Base-by-base conservation (phyloP, 164 flowering plant genomes). In the Cinnamomum chago region DNA sequence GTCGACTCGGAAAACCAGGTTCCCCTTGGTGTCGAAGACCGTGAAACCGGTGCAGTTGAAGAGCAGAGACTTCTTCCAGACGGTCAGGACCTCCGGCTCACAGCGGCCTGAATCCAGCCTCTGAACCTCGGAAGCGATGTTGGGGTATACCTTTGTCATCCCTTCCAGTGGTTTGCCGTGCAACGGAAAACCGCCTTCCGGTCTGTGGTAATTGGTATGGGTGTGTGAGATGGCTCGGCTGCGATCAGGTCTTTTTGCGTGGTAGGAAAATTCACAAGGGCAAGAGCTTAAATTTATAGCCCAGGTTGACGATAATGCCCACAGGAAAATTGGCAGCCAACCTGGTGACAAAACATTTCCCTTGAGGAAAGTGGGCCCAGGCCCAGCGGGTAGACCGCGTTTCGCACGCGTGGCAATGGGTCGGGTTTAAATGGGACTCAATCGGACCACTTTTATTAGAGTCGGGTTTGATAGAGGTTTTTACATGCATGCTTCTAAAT, bases 31-130 rank as follows among this genome's bases (percentile, higher is more conserved):
- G 28, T 89, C 88, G 58, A 78, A 88, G 12, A 91, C 96, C 0
- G 96, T 89, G 75, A 88, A 89, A 1, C 96, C 96, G 23, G 77
- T 85, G 76, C 93, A 89, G 78, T 84, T 91, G 68, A 85, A 79
- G 14, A 91, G 82, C 62, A 91, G 77, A 0, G 95, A 91, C 67
- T 89, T 91, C 79, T 82, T 89, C 95, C 95, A 91, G 55, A 91
- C 93, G 2, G 95, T 91, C 3, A 89, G 79, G 14, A 79, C 84
- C 12, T 65, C 65, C 50, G 33, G 67, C 27, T 68, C 70, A 6
- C 12, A 50, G 2, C 30, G 67, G 12, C 20, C 72, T 22, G 50
- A n/a, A 18, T 28, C 65, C 62, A 79, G 25, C 28, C 67, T 33
- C n/a, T 64, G 50, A n/a, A 3, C 66, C 65, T 52, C 52, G 17